Evolutionary conservation across 345 rosid genomes (phyloP).

Genomic region (Acer yangbiense): DNA sequence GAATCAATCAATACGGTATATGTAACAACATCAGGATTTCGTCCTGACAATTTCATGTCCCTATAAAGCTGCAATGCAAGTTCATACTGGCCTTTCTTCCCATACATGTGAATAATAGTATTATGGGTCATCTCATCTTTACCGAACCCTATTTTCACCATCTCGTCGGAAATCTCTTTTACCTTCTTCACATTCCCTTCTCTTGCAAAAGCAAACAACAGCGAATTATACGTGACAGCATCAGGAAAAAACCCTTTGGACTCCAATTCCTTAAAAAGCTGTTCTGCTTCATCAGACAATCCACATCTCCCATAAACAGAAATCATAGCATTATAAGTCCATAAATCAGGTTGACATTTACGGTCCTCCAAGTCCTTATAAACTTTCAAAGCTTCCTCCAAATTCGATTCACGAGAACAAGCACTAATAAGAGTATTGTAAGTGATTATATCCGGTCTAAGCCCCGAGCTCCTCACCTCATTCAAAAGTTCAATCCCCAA

Average conservation of each 20-base stretch:
- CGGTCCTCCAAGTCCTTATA: conserved; percentile 71
- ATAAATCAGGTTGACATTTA: conserved; percentile 83
- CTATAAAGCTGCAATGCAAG: conserved; percentile 74
- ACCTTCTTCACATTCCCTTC: conserved; percentile 80
- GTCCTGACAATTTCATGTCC: conserved; percentile 77
- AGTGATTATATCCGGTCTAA: conserved; percentile 88
- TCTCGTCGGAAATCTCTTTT: conserved; percentile 63
- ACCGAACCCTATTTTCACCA: conserved; percentile 78
- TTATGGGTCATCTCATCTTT: conserved; percentile 90
- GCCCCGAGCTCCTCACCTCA: conserved; percentile 76
- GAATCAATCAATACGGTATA: conserved; percentile 92
- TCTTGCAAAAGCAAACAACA: conserved; percentile 93
- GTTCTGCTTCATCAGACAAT: conserved; percentile 63
- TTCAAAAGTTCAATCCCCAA: conserved; percentile 61
- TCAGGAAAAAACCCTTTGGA: conserved; percentile 79
- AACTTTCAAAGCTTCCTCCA: conserved; percentile 76
- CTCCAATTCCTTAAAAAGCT: conserved; percentile 72
- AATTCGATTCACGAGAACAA: conserved; percentile 75
- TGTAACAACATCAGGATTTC: conserved; percentile 83
- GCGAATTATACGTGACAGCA: conserved; percentile 86
- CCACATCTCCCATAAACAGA: conserved; percentile 92
- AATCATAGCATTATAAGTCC: conserved; percentile 98
- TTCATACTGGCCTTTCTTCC: conserved; percentile 79
- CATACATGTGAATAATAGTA: conserved; percentile 94
- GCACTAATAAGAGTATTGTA: conserved; percentile 92